These are phyloP conservation scores for Clonostachys chloroleuca DNA, from an alignment of 2,329 filamentous ascomycete species.

Conservation along the genomic window DNA sequence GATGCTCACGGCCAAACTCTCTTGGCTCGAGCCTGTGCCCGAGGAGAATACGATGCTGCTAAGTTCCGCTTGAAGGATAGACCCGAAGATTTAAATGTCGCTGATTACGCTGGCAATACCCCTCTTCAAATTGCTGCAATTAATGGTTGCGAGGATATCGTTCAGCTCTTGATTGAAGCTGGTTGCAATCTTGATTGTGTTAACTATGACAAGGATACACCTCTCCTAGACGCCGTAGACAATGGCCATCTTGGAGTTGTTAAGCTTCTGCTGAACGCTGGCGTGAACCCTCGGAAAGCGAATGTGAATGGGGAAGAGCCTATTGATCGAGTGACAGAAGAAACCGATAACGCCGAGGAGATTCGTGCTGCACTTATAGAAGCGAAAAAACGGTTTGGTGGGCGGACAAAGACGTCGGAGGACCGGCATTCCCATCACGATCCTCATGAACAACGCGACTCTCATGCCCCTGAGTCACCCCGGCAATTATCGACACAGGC, in stretches of 20 bases:
- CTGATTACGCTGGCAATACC: constrained; percentile 94
- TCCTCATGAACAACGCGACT: constrained; percentile 40
- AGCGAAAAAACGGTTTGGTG: constrained; percentile 50
- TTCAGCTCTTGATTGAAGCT: constrained; percentile 78
- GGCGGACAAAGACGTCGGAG: constrained; percentile 51
- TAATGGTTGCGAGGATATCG: constrained; percentile 81
- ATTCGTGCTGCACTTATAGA: constrained; percentile 67
- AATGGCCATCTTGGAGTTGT: constrained; percentile 91
- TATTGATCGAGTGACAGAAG: constrained; percentile 73
- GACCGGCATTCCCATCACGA: constrained; percentile 47
- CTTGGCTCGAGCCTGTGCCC: constrained; percentile 84
- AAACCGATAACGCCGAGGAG: constrained; percentile 73
- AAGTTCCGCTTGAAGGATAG: constrained; percentile 72
- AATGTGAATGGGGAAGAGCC: constrained; percentile 94
- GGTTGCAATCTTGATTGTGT: constrained; percentile 80
- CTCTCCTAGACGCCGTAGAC: constrained; percentile 91
- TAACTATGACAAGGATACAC: constrained; percentile 83
- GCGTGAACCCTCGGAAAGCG: constrained; percentile 85
- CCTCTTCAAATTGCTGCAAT: constrained; percentile 90
- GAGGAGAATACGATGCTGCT: constrained; percentile 75
- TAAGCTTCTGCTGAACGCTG: constrained; percentile 75
- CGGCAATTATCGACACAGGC: constrained; percentile 48
- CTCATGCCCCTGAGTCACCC: constrained; percentile 53
- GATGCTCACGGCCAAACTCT: constrained; percentile 91
- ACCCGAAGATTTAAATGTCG: constrained; percentile 82